Evolutionary conservation across 169 alveolate genomes (phyloP), one percentile per base, ranked within the genome.

Genomic region (Plasmodium vivax): DNA sequence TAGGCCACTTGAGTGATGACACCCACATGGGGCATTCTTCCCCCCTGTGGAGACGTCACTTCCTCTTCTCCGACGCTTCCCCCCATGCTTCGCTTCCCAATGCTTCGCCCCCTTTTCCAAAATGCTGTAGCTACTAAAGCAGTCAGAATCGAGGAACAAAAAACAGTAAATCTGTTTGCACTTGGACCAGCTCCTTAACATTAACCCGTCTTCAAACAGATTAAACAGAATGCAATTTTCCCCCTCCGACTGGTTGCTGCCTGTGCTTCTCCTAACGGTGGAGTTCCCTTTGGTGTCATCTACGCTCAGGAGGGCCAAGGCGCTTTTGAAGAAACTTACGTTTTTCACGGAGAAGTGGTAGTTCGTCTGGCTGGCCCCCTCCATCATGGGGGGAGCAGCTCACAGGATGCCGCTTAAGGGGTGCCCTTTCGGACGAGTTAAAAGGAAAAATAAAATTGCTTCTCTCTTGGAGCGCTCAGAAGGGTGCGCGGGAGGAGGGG

Each of bases 121-220:
- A 7, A 88, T 38, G 51, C 72, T 41, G 72, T 80, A 80, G 34
- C 80, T 88, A 62, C 91, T 19, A 47, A 88, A 88, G 54, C 94
- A 88, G 51, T 88, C 82, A 1, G 94, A 77, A 38, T 88, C 94
- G 38, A 88, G 51, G 72, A 62, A 88, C 73, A 88, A 23, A 88
- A 88, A 88, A 23, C 94, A 88, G n/a, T 88, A 88, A 38, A 88
- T 88, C 27, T 88, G 94, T 51, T 88, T 88, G 32, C 94, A 88
- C 47, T 68, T 88, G 12, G 94, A 88, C 74, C 58, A 62, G 82
- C 94, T 88, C 82, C 94, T 36, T 43, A 88, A 81, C 90, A 79
- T 88, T 79, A 88, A 62, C 62, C 94, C 94, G 32, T 88, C 90
- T 80, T 45, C 36, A 30, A 62, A 62, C 19, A 88, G 34, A 80